Conservation (phyloP, 169 alveolate species). For the Ichthyophthirius multifiliis region DNA sequence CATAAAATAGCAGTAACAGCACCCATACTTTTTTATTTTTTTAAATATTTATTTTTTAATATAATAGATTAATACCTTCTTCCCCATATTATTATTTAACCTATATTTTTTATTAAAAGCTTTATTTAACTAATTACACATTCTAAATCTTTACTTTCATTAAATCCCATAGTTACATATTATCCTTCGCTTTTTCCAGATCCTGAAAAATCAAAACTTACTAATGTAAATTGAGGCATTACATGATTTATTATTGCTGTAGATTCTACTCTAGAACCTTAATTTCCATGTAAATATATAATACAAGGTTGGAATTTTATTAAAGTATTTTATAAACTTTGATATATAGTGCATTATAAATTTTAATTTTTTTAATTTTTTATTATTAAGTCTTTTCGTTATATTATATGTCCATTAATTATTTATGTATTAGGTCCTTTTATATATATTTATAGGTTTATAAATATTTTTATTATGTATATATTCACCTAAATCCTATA, state of each 20-base stretch:
- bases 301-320: conserved; percentile 84
- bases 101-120: neutral
- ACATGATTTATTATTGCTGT: conserved; percentile 76
- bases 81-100: neutral
- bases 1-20: no score
- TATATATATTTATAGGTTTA: neutral
- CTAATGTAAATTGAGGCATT: conserved; percentile 79
- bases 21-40: no score
- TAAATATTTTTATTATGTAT: no score
- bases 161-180: conserved; percentile 87
- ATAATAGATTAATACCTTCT: conserved; percentile 14
- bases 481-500: neutral
- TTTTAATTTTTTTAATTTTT: neutral
- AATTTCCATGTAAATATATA: conserved; percentile 91
- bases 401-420: neutral
- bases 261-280: conserved; percentile 90
- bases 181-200: conserved; percentile 80
- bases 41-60: no score
- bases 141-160: conserved; percentile 88
- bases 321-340: neutral
- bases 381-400: neutral
- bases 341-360: neutral
- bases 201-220: conserved; percentile 88
- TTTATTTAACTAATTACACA: conserved; percentile 68
- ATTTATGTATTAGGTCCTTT: neutral